Percentiles rank a stretch among this genome's conserved stretches.
These are phyloP conservation scores for Wickerhamiella occidentalis DNA, from an alignment of 805 yeast genomes.

Conservation along the genomic window DNA sequence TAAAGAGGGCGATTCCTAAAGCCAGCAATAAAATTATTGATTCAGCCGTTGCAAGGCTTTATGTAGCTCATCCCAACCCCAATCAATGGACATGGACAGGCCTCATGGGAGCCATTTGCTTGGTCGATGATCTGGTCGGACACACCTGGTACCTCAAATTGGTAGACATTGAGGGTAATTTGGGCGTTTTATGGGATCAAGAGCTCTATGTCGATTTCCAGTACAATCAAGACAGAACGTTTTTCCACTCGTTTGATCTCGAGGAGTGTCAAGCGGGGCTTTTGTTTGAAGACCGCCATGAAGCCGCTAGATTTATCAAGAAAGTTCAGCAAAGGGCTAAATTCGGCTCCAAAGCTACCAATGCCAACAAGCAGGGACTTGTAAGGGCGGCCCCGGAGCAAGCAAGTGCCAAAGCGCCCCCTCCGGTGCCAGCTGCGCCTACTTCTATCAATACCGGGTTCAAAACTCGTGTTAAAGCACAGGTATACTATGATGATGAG, in stretches of 20 bases:
- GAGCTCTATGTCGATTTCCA: conserved; percentile 80
- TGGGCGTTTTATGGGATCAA: conserved; percentile 96
- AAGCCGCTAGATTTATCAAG: conserved; percentile 77
- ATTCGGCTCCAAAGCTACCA: conserved; percentile 77
- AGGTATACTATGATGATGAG: conserved; percentile 49
- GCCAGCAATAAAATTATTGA: conserved; percentile 76
- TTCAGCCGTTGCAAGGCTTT: conserved; percentile 80
- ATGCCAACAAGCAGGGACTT: conserved; percentile 76
- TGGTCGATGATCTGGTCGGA: conserved; percentile 89
- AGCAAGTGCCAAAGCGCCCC: conserved; percentile 20
- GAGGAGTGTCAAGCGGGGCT: conserved; percentile 84
- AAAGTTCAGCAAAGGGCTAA: conserved; percentile 63
- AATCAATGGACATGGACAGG: conserved; percentile 81
- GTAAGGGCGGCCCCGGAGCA: conserved; percentile 44
- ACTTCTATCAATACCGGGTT: background rate
- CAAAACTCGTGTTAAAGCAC: conserved; percentile 18
- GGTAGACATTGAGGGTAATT: conserved; percentile 67
- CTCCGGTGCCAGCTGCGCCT: conserved; percentile 32
- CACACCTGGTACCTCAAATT: conserved; percentile 83
- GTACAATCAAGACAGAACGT: conserved; percentile 87
- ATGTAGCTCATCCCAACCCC: conserved; percentile 79
- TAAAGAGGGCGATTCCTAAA: conserved; percentile 82
- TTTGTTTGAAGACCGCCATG: conserved; percentile 75
- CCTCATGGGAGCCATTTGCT: conserved; percentile 68
- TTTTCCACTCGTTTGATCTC: conserved; percentile 87